A percentile compares a stretch with the other conserved stretches of the same genome.
phyloP scores from a whole-genome alignment of 192 early-diverging fungal genomes.

The Geosiphon pyriformis region DNA sequence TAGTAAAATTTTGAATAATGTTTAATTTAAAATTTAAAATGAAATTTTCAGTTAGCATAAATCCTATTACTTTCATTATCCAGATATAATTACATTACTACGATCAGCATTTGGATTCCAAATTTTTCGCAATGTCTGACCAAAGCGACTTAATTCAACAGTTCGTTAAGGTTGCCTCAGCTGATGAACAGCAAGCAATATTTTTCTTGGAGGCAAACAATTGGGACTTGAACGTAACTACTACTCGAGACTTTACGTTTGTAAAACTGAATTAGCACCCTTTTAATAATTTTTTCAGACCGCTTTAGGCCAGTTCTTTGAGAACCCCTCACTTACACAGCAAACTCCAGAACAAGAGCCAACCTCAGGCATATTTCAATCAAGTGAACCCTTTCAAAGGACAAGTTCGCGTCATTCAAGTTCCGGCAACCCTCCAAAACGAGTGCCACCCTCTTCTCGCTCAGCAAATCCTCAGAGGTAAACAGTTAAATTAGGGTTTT shows the following conservation, averaged over 20 bases:
- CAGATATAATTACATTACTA: no score
- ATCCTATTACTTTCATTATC: no score
- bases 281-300: constrained; percentile 49
- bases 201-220: constrained; percentile 74
- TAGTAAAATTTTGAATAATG: no score
- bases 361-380: not conserved
- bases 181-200: constrained; percentile 52
- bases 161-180: constrained; percentile 52
- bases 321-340: constrained; percentile 18
- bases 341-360: constrained; percentile 7
- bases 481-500: not conserved
- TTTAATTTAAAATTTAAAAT: no score
- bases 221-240: constrained; percentile 69
- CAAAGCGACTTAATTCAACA: constrained; percentile 53
- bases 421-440: not conserved
- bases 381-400: not conserved
- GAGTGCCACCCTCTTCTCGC: not conserved
- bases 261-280: constrained; percentile 19
- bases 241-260: not conserved
- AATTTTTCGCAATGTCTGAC: no score
- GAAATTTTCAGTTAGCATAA: no score
- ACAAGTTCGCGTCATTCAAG: not conserved
- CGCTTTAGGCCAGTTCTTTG: constrained; percentile 66
- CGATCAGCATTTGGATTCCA: no score
- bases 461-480: not conserved